These are phyloP conservation scores for Musa acuminata DNA, from an alignment of 176 grass and related monocot species.

Conservation along the genomic window DNA sequence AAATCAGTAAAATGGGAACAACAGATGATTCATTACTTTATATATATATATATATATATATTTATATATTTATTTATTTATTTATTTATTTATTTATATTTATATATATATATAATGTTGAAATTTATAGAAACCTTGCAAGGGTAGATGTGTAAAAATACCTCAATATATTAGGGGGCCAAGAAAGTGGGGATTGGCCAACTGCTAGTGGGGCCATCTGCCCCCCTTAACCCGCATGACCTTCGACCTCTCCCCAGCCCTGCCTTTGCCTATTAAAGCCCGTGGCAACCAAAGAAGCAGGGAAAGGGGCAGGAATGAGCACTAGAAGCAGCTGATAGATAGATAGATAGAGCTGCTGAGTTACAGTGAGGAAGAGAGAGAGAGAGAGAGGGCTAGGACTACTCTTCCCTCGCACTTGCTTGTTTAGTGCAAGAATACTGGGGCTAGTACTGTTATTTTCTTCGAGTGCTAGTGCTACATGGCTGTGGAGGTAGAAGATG, in stretches of 20 bases:
- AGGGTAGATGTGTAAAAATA: no score
- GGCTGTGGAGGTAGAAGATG: conserved; percentile 51
- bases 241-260: background rate
- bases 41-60: no score
- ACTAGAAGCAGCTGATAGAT: no score
- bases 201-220: conserved; percentile 11
- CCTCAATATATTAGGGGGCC: background rate
- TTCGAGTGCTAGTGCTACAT: background rate
- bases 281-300: background rate
- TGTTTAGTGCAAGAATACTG: background rate
- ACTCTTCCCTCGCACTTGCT: background rate
- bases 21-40: no score
- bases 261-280: conserved; percentile 30
- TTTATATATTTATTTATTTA: no score
- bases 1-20: no score
- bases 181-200: conserved; percentile 38
- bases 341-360: no score
- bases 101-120: no score
- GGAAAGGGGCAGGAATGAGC: background rate
- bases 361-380: no score
- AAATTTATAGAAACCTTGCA: no score
- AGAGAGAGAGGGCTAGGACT: background rate
- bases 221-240: background rate
- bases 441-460: background rate
- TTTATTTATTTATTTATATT: no score